Evolutionary conservation across 2,329 filamentous ascomycete species (phyloP), one percentile per base, ranked within the genome.

Genomic region (Shiraia sp.): DNA sequence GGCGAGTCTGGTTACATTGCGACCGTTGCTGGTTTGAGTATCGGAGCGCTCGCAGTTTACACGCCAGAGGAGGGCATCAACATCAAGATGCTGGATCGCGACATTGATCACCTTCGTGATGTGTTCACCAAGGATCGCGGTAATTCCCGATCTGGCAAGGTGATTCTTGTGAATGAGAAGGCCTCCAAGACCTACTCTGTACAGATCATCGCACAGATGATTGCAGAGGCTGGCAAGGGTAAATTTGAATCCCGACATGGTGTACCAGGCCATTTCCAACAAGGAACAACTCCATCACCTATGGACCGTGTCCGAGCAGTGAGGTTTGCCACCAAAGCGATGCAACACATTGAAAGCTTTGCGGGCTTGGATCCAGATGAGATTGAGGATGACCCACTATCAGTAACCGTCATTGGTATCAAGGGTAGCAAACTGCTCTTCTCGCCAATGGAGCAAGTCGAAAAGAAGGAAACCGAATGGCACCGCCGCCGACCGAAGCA

Each of bases 111-210:
- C 66, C 79, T 99, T 26, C 90, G 92, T 53, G 78, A 92, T 12
- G 86, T 89, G 42, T 99, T 99, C 72, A 76, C 80, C 10, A 81
- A 86, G 45, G 93, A 99, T 73, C 85, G 84, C 62, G 93, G 93
- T 43, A 88, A 93, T 69, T 90, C 86, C 33, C 85, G 91, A 40
- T 92, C 91, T 0, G 93, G 93, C 25, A 92, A 96, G 56, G 81
- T 97, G 48, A 95, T 99, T 51, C 82, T 99, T n/a, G 84, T 95
- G 68, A 97, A 97, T 71, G 93, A 99, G 72, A 91, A 90, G 72
- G 88, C 93, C 6, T 95, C 88, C 61, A 84, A 66, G 60, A 91
- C 91, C 12, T 97, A 96, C 77, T 88, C 81, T 35, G 95, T 93
- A 13, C 90, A 95, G 70, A 82, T 96, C 43, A 92, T 99, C 61